Percentiles rank a stretch among this genome's conserved stretches.
phyloP scores from a whole-genome alignment of 164 flowering plant species.

The Taxillus chinensis region DNA sequence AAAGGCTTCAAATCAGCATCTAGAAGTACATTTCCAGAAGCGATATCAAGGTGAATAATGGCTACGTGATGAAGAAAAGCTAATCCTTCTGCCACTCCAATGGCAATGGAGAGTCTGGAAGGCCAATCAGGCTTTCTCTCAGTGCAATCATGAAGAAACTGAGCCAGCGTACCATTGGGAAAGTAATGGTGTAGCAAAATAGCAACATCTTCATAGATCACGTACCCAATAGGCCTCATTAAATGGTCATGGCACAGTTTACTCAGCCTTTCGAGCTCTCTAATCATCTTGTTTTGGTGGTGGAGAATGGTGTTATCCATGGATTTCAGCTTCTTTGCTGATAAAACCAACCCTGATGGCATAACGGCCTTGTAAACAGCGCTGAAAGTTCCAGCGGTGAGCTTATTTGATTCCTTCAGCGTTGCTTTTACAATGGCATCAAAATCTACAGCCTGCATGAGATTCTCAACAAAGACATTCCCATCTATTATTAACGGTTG shows the following conservation, averaged over 20 bases:
- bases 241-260: constrained; percentile 76
- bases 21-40: constrained; percentile 64
- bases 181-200: constrained; percentile 67
- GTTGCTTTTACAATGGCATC: constrained; percentile 77
- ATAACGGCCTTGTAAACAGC: constrained; percentile 75
- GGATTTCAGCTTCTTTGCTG: constrained; percentile 71
- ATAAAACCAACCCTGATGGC: constrained; percentile 85
- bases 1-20: constrained; percentile 65
- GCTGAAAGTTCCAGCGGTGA: constrained; percentile 77
- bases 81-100: constrained; percentile 88
- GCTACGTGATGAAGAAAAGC: constrained; percentile 93
- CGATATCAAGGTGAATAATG: constrained; percentile 85
- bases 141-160: constrained; percentile 57
- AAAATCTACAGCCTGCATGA: constrained; percentile 80
- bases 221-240: constrained; percentile 71
- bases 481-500: constrained; percentile 65
- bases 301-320: constrained; percentile 71
- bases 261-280: constrained; percentile 88
- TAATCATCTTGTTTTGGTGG: constrained; percentile 85
- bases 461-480: constrained; percentile 76
- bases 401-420: constrained; percentile 72
- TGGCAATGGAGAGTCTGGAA: constrained; percentile 66
- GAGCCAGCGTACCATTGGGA: constrained; percentile 72
- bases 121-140: constrained; percentile 84
- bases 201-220: constrained; percentile 77